A percentile compares a stretch with the other conserved stretches of the same genome.
Conservation (phyloP, 176 grass and related monocot genomes). For the Saccharum officinarum region DNA sequence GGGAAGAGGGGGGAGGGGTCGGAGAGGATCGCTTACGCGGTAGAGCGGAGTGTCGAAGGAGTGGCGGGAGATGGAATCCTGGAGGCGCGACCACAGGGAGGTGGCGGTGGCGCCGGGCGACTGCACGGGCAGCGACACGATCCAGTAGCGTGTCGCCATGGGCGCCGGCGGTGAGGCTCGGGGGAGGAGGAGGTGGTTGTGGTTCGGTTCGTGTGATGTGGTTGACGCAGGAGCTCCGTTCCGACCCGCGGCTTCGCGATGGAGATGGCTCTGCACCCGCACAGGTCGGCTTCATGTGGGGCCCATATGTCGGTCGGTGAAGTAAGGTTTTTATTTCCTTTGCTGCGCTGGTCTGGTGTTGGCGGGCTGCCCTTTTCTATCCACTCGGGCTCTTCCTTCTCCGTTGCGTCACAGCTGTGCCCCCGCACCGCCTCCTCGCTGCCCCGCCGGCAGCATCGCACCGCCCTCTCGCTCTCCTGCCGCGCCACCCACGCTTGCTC, state of each 20-base stretch:
- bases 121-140: conserved; percentile 75
- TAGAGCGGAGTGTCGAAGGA: conserved; percentile 96
- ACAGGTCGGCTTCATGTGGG: not conserved
- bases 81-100: conserved; percentile 63
- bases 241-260: not conserved
- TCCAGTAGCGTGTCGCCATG: conserved; percentile 91
- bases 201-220: not conserved
- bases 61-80: conserved; percentile 75
- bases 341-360: too few relatives aligned
- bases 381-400: too few relatives aligned
- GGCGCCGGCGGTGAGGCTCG: not conserved
- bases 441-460: too few relatives aligned
- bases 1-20: not conserved
- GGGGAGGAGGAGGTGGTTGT: not conserved
- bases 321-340: not conserved
- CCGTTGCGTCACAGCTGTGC: too few relatives aligned
- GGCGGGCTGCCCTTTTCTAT: too few relatives aligned
- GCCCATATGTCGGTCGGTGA: not conserved
- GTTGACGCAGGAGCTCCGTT: not conserved
- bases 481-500: too few relatives aligned
- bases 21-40: conserved; percentile 48
- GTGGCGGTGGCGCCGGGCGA: conserved; percentile 35
- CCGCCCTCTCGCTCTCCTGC: too few relatives aligned
- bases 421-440: too few relatives aligned
- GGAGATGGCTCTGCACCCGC: not conserved